A percentile compares a stretch with the other conserved stretches of the same genome.
These are phyloP conservation scores for Wickerhamomyces rabaulensis DNA, from an alignment of 805 yeast species.

Conservation along the genomic window DNA sequence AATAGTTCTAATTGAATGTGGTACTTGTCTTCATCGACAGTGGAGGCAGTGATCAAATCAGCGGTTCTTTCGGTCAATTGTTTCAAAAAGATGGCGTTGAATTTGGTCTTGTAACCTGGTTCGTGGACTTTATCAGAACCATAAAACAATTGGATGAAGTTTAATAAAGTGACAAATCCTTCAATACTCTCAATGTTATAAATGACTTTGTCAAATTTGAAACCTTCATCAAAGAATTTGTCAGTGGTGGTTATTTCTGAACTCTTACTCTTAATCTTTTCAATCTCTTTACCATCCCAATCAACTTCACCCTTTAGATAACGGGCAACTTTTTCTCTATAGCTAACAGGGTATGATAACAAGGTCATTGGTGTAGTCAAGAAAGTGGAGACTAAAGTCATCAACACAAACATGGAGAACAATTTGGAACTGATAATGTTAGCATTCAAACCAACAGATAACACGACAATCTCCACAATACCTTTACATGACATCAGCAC, in stretches of 20 bases:
- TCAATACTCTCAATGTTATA: constrained; percentile 22
- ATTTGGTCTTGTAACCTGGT: constrained; percentile 23
- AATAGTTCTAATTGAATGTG: constrained; percentile 29
- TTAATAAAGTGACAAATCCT: constrained; percentile 19
- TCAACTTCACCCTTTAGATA: constrained; percentile 24
- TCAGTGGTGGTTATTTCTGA: constrained; percentile 9
- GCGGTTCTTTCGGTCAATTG: constrained; percentile 64
- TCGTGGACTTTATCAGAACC: constrained; percentile 24
- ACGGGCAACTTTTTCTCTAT: constrained; percentile 44
- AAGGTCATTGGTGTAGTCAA: constrained; percentile 73
- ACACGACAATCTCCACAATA: constrained; percentile 77
- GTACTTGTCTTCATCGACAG: constrained; percentile 25
- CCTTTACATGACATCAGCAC: constrained; percentile 86
- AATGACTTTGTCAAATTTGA: constrained; percentile 14
- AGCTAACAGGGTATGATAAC: constrained; percentile 53
- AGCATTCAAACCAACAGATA: constrained; percentile 68
- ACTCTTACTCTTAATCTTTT: constrained; percentile 4
- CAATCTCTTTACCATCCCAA: constrained; percentile 26
- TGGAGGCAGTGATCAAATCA: constrained; percentile 62
- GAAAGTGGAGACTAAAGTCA: constrained; percentile 77
- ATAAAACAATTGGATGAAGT: constrained; percentile 19
- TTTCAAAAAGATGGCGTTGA: constrained; percentile 52
- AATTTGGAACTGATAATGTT: constrained; percentile 59
- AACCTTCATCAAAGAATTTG: constrained; percentile 5
- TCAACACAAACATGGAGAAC: constrained; percentile 75